Evolutionary conservation across 2,329 filamentous ascomycete genomes (phyloP), one percentile per base, ranked within the genome.

Genomic region (Didymella sp.): DNA sequence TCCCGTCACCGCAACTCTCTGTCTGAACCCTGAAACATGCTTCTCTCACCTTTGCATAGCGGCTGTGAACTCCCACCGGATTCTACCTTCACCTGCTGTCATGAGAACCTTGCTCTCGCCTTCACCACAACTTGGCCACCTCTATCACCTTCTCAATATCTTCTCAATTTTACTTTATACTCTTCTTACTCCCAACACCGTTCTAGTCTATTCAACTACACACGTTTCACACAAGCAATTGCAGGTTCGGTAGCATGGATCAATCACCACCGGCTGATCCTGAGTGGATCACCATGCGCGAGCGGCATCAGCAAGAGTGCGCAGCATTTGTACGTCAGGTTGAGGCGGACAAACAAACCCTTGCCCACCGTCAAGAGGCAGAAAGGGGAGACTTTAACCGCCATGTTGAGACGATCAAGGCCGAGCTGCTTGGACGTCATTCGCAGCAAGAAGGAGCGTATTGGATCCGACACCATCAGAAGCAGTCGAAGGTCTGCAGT

Each of bases 41-140:
- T 33, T 25, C 19, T 54, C 45, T 58, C 33, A 49, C 44, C 33
- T 30, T 11, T 24, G 17, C 40, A 41, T 44, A 17, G 7, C 6
- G 25, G 27, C 11, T 37, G 45, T 21, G 12, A 40, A 33, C 3
- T 3, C 3, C n/a, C 12, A 12, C 15, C 12, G 8, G 40, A 7
- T 28, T 28, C 13, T 21, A 24, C 53, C 58, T 54, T 51, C 15
- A 51, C 54, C 43, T 38, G 22, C 12, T 13, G 19, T 42, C 28
- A 7, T n/a, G 19, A 24, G 9, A 27, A 13, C 48, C 35, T 25
- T 24, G 17, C 15, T 27, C 30, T 52, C 28, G 49, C 54, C 50
- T 54, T 60, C 46, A 57, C 58, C 31, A 28, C 19, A 25, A 37
- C 31, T 60, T 45, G 33, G 17, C 22, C 13, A 25, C 6, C 17